A percentile compares a stretch with the other conserved stretches of the same genome.
These are phyloP conservation scores for Xylaria scruposa DNA, from an alignment of 495 filamentous ascomycete species.

Conservation along the genomic window DNA sequence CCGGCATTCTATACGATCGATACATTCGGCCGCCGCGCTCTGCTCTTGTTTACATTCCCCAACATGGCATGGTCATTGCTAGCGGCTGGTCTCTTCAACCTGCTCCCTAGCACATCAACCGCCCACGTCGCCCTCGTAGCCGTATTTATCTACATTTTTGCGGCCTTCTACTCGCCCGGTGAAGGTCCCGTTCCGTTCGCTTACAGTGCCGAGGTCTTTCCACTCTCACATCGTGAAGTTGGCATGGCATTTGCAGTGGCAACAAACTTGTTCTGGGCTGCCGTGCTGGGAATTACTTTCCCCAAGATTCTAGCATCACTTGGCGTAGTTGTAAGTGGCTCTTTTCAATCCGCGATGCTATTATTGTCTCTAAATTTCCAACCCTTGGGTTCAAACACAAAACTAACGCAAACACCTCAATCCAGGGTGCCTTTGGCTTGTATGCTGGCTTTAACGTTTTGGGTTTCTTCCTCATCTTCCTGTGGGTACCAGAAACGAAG, in stretches of 20 bases:
- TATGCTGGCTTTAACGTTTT: constrained; percentile 73
- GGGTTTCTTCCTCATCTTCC: constrained; percentile 73
- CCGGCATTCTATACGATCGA: constrained; percentile 75
- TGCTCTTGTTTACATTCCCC: constrained; percentile 71
- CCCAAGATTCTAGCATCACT: constrained; percentile 67
- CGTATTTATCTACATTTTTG: constrained; percentile 72
- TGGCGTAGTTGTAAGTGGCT: constrained; percentile 48
- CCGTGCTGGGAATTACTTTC: constrained; percentile 73
- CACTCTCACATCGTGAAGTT: constrained; percentile 74
- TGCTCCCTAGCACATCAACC: constrained; percentile 49
- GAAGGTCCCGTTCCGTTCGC: constrained; percentile 76
- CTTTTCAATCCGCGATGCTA: constrained; percentile 36
- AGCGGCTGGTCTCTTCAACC: constrained; percentile 64
- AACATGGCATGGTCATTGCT: constrained; percentile 65
- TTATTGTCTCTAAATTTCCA: neutral
- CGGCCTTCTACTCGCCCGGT: constrained; percentile 71
- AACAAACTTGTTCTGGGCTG: constrained; percentile 76
- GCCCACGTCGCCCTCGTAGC: constrained; percentile 63
- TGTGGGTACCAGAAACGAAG: constrained; percentile 81
- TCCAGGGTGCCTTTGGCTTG: constrained; percentile 57
- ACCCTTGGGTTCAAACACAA: neutral
- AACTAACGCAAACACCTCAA: constrained; percentile 17
- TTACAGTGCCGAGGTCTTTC: constrained; percentile 83
- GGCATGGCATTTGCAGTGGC: constrained; percentile 81
- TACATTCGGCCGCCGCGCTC: constrained; percentile 66